Conservation (phyloP, 2,329 filamentous ascomycete species). For the Camillea tinctor region DNA sequence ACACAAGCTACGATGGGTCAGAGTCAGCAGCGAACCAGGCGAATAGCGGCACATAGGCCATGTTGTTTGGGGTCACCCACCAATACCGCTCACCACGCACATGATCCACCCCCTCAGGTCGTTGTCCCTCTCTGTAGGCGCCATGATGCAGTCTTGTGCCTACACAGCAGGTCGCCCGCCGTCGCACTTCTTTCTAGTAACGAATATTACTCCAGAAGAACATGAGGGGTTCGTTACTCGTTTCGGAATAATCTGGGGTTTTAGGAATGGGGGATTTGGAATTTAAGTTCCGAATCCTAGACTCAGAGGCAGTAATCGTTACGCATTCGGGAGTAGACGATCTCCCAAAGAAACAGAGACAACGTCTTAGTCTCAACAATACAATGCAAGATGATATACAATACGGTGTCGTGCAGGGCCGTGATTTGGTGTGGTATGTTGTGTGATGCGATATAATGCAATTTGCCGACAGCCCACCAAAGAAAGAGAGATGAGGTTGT, state of each 20-base stretch:
- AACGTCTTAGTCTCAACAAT: not conserved
- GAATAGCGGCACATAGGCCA: slow-evolving; percentile 2
- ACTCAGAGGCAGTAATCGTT: not conserved
- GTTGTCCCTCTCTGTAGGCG: slow-evolving; percentile 56
- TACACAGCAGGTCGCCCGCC: slow-evolving; percentile 14
- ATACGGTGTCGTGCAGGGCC: too few species aligned
- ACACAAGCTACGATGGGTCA: slow-evolving; percentile 51
- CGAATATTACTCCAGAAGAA: slow-evolving; percentile 7
- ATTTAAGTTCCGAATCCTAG: not conserved
- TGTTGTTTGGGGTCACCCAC: slow-evolving; percentile 41
- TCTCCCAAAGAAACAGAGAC: not conserved
- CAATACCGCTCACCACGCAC: slow-evolving; percentile 75
- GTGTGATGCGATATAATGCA: too few species aligned
- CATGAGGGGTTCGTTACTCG: slow-evolving; percentile 14
- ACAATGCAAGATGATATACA: not conserved
- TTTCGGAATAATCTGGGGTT: too few species aligned
- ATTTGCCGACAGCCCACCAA: too few species aligned
- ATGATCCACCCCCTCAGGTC: slow-evolving; percentile 94
- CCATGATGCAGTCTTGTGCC: slow-evolving; percentile 37
- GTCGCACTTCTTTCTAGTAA: slow-evolving; percentile 7
- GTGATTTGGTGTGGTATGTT: too few species aligned
- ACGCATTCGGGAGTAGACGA: not conserved
- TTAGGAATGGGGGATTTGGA: slow-evolving; percentile 1
- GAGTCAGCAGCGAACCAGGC: slow-evolving; percentile 19
- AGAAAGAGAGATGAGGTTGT: too few species aligned